These are phyloP conservation scores for Dendrostoma leiphaemia DNA, from an alignment of 2,329 filamentous ascomycete genomes.

Conservation along the genomic window DNA sequence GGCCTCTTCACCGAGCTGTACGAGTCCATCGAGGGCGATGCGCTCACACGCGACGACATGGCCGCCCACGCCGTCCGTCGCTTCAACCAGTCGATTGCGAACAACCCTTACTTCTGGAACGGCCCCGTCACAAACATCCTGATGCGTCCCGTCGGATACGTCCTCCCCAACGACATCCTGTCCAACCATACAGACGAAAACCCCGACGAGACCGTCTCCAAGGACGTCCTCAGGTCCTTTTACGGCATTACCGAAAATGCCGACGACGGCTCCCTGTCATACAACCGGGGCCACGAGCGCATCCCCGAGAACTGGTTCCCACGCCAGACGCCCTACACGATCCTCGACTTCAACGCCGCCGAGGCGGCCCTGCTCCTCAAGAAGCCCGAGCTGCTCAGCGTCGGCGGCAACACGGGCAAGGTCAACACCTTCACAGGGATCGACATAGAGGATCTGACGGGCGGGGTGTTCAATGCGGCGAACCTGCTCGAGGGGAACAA, in stretches of 20 bases:
- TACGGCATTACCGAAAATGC: conserved; percentile 26
- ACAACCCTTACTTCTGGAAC: conserved; percentile 31
- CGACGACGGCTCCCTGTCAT: conserved; percentile 25
- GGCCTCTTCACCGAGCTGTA: too few relatives aligned
- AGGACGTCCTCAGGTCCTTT: conserved; percentile 35
- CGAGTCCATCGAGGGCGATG: too few relatives aligned
- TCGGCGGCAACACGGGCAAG: conserved; percentile 29
- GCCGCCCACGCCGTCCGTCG: too few relatives aligned
- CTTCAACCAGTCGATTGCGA: conserved; percentile 28
- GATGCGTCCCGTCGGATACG: conserved; percentile 19
- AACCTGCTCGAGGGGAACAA: conserved; percentile 31
- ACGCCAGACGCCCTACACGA: conserved; percentile 28
- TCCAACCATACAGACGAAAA: conserved; percentile 31
- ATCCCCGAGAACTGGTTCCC: conserved; percentile 40
- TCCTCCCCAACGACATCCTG: conserved; percentile 2
- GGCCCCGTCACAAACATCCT: conserved; percentile 27
- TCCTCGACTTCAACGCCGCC: conserved; percentile 24
- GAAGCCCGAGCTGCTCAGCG: conserved; percentile 18
- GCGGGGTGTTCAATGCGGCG: conserved; percentile 24
- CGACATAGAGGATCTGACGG: conserved; percentile 25
- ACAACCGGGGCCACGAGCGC: conserved; percentile 33
- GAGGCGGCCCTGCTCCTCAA: not conserved
- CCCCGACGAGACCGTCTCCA: conserved; percentile 34
- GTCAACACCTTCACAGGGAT: conserved; percentile 26
- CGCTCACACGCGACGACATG: too few relatives aligned